phyloP scores from a whole-genome alignment of 176 grass and related monocot species.

The Themeda triandra region DNA sequence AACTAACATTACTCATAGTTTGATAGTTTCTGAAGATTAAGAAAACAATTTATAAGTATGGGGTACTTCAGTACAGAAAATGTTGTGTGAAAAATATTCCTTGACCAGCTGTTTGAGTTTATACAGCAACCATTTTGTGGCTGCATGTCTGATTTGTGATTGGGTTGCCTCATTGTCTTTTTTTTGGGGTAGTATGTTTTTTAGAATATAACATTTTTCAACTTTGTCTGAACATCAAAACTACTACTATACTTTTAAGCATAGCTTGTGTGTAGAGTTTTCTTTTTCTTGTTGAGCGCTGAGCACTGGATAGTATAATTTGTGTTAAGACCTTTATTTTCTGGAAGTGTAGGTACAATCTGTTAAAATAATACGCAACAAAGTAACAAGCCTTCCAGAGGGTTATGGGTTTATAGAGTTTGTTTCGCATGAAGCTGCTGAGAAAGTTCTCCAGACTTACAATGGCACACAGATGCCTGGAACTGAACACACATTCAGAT shows the following conservation, averaged over 20 bases:
- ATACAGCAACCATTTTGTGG: not conserved
- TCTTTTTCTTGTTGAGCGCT: conserved; percentile 6
- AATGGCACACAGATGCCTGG: conserved; percentile 95
- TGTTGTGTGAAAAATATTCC: not conserved
- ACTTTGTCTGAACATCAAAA: not conserved
- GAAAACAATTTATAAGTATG: not conserved
- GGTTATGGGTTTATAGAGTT: conserved; percentile 99
- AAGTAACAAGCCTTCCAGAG: conserved; percentile 81
- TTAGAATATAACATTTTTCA: not conserved
- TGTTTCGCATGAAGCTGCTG: conserved; percentile 85
- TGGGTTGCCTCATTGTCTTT: not conserved
- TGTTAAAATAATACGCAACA: conserved; percentile 96
- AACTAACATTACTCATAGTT: not conserved
- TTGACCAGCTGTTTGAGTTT: conserved; percentile 17
- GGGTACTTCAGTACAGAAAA: not conserved
- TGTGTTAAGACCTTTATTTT: conserved; percentile 31
- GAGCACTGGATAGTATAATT: not conserved
- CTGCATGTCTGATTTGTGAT: not conserved
- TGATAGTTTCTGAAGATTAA: not conserved
- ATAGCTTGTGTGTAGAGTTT: not conserved
- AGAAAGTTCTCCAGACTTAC: conserved; percentile 80
- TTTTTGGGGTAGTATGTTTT: not conserved
- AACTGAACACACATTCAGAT: conserved; percentile 92
- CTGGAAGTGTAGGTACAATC: conserved; percentile 61
- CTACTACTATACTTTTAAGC: not conserved